Base-by-base conservation (phyloP, 495 filamentous ascomycete species). In the Hamigera avellanea region DNA sequence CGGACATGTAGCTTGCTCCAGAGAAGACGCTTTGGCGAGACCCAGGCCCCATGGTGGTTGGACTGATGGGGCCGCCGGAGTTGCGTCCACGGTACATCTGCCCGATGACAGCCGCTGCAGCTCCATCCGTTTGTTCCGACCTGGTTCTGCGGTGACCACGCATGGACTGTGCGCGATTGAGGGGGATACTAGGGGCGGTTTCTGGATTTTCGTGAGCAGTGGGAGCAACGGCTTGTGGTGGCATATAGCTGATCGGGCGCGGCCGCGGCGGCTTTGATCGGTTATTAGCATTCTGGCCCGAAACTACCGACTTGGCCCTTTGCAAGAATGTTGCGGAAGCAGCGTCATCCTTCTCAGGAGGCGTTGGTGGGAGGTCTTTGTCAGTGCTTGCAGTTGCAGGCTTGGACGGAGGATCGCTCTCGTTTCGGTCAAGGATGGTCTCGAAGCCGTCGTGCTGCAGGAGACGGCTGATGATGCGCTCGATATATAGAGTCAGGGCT, bases 391-490 rank as follows among this genome's bases (percentile, higher is more conserved):
- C 28, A 9, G 43, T 12, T n/a, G 7, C 36, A 17, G 32, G 53
- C 53, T 37, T 44, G 17, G 35, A 17, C 23, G 48, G 48, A 32
- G 45, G 40, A 25, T 57, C 69, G 48, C 86, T 83, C 56, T 93
- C 86, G 32, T 65, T 66, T 42, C 56, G 56, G 36, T 69, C 65
- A 29, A 96, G 70, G 32, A 98, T 88, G 41, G 79, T 73, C 55
- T 98, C 91, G 36, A 94, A 95, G 32, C 88, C 87, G 49, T 95
- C 83, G 62, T 95, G 84, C 49, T 91, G 81, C 26, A 98, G 69
- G 13, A 98, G 73, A 14, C 91, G 81, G 56, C 86, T 88, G 49
- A 98, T 95, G 53, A 98, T 95, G 52, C 86, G 89, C 70, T 95
- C 94, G 58, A 98, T 95, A 58, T 98, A 98, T 21, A 95, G 70